phyloP scores from a whole-genome alignment of 352 stramenopile genomes.

The Phytophthora agathidicida region DNA sequence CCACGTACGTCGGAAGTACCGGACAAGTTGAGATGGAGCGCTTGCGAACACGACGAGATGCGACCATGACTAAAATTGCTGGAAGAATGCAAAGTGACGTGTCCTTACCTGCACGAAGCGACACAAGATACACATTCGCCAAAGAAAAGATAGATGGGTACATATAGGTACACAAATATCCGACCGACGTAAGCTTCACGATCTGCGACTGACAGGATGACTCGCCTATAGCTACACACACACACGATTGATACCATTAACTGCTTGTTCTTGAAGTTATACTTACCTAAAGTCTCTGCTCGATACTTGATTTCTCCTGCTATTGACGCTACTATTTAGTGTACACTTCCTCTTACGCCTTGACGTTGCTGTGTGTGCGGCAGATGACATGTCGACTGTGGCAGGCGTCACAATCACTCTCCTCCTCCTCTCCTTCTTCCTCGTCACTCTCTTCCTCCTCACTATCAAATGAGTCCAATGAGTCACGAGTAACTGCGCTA shows the following conservation, averaged over 20 bases:
- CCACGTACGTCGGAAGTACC: slow-evolving; percentile 32
- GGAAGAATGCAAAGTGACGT: slow-evolving; percentile 7
- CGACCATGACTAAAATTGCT: slow-evolving; percentile 3
- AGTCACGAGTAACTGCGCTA: slow-evolving; percentile 31
- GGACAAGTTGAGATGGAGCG: slow-evolving; percentile 2
- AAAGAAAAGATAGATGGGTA: slow-evolving; percentile 17
- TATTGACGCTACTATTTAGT: slow-evolving; percentile 12
- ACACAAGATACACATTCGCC: no score
- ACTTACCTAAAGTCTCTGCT: not conserved
- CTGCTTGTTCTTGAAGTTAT: no score
- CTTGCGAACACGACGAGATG: slow-evolving; percentile 30
- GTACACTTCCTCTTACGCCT: slow-evolving; percentile 16
- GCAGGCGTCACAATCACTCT: slow-evolving; percentile 37
- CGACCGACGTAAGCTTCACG: not conserved
- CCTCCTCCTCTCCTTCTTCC: slow-evolving; percentile 29
- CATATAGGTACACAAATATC: no score
- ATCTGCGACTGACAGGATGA: not conserved
- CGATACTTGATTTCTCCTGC: slow-evolving; percentile 10
- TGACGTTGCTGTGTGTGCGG: slow-evolving; percentile 28
- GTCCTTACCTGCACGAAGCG: no score
- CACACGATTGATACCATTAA: no score
- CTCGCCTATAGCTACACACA: slow-evolving; percentile 3
- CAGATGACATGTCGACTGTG: slow-evolving; percentile 39
- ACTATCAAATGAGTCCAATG: slow-evolving; percentile 31
- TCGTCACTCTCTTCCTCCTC: slow-evolving; percentile 20